phyloP scores from a whole-genome alignment of 192 early-diverging fungal species.

The Gaertneriomyces sp. region DNA sequence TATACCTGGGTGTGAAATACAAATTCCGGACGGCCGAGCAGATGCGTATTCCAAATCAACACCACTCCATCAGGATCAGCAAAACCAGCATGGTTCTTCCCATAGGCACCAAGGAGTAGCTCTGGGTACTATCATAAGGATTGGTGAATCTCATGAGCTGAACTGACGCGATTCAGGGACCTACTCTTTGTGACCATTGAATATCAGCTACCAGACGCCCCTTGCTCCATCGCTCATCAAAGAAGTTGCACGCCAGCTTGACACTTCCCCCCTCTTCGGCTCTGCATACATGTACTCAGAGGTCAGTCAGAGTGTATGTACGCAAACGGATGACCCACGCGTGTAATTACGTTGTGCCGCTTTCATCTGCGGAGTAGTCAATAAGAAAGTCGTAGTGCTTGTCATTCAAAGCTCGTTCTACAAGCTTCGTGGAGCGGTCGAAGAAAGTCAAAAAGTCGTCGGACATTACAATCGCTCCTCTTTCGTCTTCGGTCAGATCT shows the following conservation, averaged over 20 bases:
- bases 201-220: slow-evolving; percentile 90
- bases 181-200: slow-evolving; percentile 81
- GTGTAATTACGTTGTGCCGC: slow-evolving; percentile 21
- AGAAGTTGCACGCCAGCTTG: slow-evolving; percentile 68
- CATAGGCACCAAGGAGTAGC: slow-evolving; percentile 84
- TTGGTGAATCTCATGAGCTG: neutral
- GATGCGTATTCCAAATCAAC: slow-evolving; percentile 88
- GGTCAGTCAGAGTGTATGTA: neutral
- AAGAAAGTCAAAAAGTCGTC: slow-evolving; percentile 82
- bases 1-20: slow-evolving; percentile 81
- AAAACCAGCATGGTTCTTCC: slow-evolving; percentile 78
- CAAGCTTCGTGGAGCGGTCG: slow-evolving; percentile 77
- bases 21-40: slow-evolving; percentile 88
- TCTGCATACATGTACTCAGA: neutral
- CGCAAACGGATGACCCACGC: neutral
- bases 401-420: slow-evolving; percentile 83
- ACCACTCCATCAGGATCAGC: slow-evolving; percentile 95
- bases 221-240: slow-evolving; percentile 79
- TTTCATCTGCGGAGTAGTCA: slow-evolving; percentile 69
- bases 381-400: slow-evolving; percentile 85
- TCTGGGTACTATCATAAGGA: slow-evolving; percentile 68
- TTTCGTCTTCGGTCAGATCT: slow-evolving; percentile 85
- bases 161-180: neutral
- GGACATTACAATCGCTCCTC: slow-evolving; percentile 69
- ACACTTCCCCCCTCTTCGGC: slow-evolving; percentile 62